Evolutionary conservation across 345 rosid genomes (phyloP), one percentile per base, ranked within the genome.

Genomic region (Trapa bicornis): DNA sequence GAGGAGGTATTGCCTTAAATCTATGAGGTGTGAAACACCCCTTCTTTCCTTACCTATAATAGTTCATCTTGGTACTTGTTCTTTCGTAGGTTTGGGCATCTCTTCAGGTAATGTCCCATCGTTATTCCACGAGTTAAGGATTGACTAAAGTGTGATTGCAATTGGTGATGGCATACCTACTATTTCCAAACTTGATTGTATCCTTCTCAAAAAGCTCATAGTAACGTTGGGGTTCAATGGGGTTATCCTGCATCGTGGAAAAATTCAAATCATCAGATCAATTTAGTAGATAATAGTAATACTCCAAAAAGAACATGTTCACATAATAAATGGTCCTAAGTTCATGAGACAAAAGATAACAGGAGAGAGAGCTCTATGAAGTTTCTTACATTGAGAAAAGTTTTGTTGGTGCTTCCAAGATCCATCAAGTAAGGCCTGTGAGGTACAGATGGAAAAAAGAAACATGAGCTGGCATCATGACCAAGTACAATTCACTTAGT

Each of bases 351-450:
- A 22, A 41, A n/a, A 57, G 42, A 52, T 39, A 53, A 58, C 22
- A 17, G 56, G 38, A 33, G 38, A 35, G 63, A 58, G 14, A 29
- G 37, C 62, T 57, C 58, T 47, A 39, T 4, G 53, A 14, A 52
- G 38, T 45, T 37, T 68, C 86, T 84, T 78, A 91, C 99, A 77
- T 94, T 94, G 67, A 94, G 79, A 78, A 72, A 85, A 5, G 99
- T 94, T 75, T 89, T 91, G 50, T 94, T 94, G 35, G 97, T 94
- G 79, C 99, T 94, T 71, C 97, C 99, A 65, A 91, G 99, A 77
- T 91, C 99, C 96, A 94, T 89, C 47, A 94, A 6, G 76, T 94
- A 91, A 68, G 99, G 99, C 85, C 96, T 91, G 72, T 56, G 67
- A 75, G 45, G 70, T 41, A 53, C 61, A 73, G 65, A 56, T 50